phyloP scores from a whole-genome alignment of 768 basidiomycete genomes.

The Leccinum obscurum region DNA sequence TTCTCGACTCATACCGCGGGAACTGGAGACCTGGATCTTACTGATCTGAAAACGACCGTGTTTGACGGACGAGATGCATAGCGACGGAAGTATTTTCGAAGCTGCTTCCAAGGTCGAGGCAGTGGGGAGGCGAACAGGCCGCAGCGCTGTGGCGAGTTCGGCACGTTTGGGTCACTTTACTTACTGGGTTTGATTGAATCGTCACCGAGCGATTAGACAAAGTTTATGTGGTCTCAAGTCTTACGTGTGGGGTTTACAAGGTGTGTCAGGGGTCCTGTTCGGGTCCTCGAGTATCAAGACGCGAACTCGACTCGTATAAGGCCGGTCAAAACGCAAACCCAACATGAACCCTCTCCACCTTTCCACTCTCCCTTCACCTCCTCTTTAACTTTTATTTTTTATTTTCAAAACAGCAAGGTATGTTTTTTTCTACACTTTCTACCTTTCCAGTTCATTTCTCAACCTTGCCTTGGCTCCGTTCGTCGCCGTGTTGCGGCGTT shows the following conservation, averaged over 20 bases:
- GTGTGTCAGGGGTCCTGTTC: slow-evolving; percentile 32
- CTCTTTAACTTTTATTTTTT: not conserved
- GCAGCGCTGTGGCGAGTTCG: slow-evolving; percentile 2
- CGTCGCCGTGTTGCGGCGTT: too few relatives aligned
- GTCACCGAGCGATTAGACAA: not conserved
- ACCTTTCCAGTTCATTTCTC: too few relatives aligned
- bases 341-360: slow-evolving; percentile 49
- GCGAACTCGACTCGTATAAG: slow-evolving; percentile 49
- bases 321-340: slow-evolving; percentile 47
- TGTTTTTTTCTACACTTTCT: too few relatives aligned
- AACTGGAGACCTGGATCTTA: not conserved
- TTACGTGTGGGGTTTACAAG: slow-evolving; percentile 21
- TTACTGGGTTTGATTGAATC: slow-evolving; percentile 2
- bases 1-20: not conserved
- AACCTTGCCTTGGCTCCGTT: too few relatives aligned
- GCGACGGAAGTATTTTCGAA: slow-evolving; percentile 5
- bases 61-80: slow-evolving; percentile 35
- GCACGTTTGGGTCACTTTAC: slow-evolving; percentile 3
- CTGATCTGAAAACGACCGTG: not conserved
- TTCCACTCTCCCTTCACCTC: slow-evolving; percentile 27
- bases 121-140: slow-evolving; percentile 1
- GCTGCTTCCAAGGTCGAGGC: not conserved
- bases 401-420: too few relatives aligned
- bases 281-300: slow-evolving; percentile 26
- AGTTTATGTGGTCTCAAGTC: slow-evolving; percentile 1